These are phyloP conservation scores for Kuraishia ogatae DNA, from an alignment of 805 yeast species.

Conservation along the genomic window DNA sequence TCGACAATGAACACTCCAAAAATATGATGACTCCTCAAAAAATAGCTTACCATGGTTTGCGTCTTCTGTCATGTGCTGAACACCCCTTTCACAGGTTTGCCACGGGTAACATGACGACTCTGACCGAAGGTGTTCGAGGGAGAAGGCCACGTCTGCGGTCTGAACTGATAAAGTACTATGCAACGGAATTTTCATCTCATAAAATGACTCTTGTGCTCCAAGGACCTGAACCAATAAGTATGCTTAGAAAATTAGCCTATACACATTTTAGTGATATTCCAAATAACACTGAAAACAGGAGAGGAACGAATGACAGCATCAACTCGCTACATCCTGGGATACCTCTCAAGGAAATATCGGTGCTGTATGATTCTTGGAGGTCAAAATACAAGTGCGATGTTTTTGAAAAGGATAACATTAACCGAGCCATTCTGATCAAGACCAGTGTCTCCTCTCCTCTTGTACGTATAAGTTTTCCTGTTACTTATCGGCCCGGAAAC, in stretches of 20 bases:
- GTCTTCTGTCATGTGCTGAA: slow-evolving; percentile 33
- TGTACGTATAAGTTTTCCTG: slow-evolving; percentile 1
- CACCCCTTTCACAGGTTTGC: slow-evolving; percentile 57
- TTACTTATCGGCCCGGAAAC: not conserved
- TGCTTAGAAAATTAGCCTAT: slow-evolving; percentile 41
- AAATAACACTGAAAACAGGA: not conserved
- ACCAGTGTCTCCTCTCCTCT: not conserved
- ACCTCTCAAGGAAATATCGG: not conserved
- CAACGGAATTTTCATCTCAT: slow-evolving; percentile 30
- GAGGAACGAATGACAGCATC: not conserved
- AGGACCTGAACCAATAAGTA: slow-evolving; percentile 60
- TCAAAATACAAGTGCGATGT: not conserved
- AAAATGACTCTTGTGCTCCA: slow-evolving; percentile 51
- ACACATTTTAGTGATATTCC: slow-evolving; percentile 23
- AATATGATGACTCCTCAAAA: slow-evolving; percentile 38
- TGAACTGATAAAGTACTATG: slow-evolving; percentile 29
- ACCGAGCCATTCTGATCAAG: not conserved
- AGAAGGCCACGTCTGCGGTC: slow-evolving; percentile 26
- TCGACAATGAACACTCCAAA: slow-evolving; percentile 59
- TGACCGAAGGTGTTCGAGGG: slow-evolving; percentile 25
- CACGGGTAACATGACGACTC: slow-evolving; percentile 53
- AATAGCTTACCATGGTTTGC: slow-evolving; percentile 48
- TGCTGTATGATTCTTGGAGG: not conserved
- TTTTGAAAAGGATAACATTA: not conserved
- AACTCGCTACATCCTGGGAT: not conserved